Evolutionary conservation across 495 filamentous ascomycete genomes (phyloP), one percentile per base, ranked within the genome.

Genomic region (Oleoguttula mirabilis): DNA sequence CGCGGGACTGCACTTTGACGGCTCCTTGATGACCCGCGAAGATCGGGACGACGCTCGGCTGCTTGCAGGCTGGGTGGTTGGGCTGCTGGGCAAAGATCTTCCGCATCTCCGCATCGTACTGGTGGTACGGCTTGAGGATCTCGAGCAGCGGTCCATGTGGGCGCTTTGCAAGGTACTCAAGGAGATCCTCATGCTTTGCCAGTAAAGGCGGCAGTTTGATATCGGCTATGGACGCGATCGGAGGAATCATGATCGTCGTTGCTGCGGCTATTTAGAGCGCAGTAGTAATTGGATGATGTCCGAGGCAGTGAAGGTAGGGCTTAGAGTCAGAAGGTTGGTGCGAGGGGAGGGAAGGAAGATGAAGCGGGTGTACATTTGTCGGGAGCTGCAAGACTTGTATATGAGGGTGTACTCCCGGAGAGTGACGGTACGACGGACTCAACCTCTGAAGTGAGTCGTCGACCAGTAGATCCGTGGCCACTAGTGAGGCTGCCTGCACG

Each of bases 21-120:
- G 68, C 54, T 10, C 62, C 54, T 20, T 79, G 75, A 50, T 68
- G 61, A 1, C 69, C 64, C 41, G 66, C 69, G 55, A 81, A 88
- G 16, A 92, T 54, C 6, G 84, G 80, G 6, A 85, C 61, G 21
- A 80, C 57, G 54, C 86, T 92, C 59, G 79, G 60, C 39, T 69
- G 54, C 17, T 70, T 69, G 49, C 82, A 71, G 28, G 72, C 59
- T 10, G 70, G 60, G 50, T 82, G 69, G 16, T 64, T 55, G 2
- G 76, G 75, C 10, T 80, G 63, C 58, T 87, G 83, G 27, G 84
- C 82, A 54, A 76, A 88, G 20, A 76, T 56, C 53, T 78, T 75
- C 19, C 84, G 77, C 4, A 84, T 58, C 35, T 71, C 67, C 16
- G 72, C 67, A 47, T 88, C 84, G 41, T 73, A 84, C 8, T 69